Base-by-base conservation (phyloP, 2,329 filamentous ascomycete species). In the Elsinoe fawcettii region DNA sequence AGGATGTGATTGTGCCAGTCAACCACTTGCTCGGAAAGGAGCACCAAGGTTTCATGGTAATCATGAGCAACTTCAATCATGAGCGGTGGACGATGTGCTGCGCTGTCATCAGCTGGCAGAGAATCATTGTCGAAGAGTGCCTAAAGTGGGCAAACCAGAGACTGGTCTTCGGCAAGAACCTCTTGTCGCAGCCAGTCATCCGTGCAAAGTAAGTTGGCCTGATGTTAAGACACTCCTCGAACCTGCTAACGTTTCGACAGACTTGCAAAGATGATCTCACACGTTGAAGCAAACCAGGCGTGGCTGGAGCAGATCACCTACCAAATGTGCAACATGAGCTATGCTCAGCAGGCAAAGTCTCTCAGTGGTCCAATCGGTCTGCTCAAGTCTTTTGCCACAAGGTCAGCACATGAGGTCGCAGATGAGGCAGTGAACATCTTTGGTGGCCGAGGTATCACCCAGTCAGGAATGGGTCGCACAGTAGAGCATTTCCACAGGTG, bases 141-240 rank as follows among this genome's bases (percentile, higher is more conserved):
- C 75, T 95, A 61, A 93, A 93, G 70, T 96, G 90, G 90, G 79
- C 84, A 30, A 89, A 93, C 74, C 90, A 95, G 73, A 84, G 89
- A 51, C 77, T 90, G 23, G 88, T 95, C 62, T 93, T 93, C 68
- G 83, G 83, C 67, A 92, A 92, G 77, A 84, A 84, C 25, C 78
- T 95, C 39, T 86, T 92, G 63, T 84, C 90, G 66, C 88, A 95
- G 67, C 87, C 89, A 22, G 87, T 89, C 44, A 91, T 95, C 65
- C 80, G 75, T 25, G 84, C 88, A 66, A 95, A 95, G 83, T 59
- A 37, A 56, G 58, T 55, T 16, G 11, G 1, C 18, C 43, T 23
- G 30, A 14, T 6, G 14, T 14, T 5, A 12, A 4, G 8, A 16
- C 85, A 69, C 67, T 75, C 70, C 32, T 23, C 37, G 14, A 6